Conservation (phyloP, 192 early-diverging fungal species). For the Umbelopsis sp. region DNA sequence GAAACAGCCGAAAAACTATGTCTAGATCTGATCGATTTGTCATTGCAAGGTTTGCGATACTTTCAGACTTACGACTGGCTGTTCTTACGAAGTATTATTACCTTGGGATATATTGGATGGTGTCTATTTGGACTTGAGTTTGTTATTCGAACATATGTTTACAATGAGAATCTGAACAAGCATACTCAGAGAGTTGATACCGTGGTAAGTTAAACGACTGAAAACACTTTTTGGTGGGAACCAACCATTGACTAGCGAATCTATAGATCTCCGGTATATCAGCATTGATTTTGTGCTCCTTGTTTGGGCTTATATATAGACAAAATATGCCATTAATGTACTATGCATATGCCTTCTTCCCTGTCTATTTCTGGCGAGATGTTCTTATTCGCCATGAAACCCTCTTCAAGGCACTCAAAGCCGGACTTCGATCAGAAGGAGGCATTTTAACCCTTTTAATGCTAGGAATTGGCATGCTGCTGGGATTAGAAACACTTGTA, state of each 20-base stretch:
- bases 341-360: slow-evolving; percentile 88
- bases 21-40: slow-evolving; percentile 59
- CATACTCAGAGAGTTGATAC: background rate
- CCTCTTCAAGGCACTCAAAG: slow-evolving; percentile 28
- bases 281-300: background rate
- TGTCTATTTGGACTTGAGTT: slow-evolving; percentile 81
- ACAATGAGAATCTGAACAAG: slow-evolving; percentile 8
- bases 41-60: slow-evolving; percentile 87
- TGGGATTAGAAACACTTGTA: slow-evolving; percentile 80
- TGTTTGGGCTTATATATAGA: slow-evolving; percentile 64
- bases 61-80: slow-evolving; percentile 98
- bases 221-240: background rate
- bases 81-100: slow-evolving; percentile 82
- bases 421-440: slow-evolving; percentile 22
- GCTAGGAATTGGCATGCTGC: slow-evolving; percentile 58
- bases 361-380: slow-evolving; percentile 83
- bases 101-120: slow-evolving; percentile 90
- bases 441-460: slow-evolving; percentile 37
- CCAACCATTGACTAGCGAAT: background rate
- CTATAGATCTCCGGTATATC: slow-evolving; percentile 23
- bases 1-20: slow-evolving; percentile 72
- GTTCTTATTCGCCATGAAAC: slow-evolving; percentile 45
- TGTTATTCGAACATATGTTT: slow-evolving; percentile 71
- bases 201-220: background rate
- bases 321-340: slow-evolving; percentile 84